phyloP scores from a whole-genome alignment of 495 filamentous ascomycete genomes.

The Penicillium bialowiezense region DNA sequence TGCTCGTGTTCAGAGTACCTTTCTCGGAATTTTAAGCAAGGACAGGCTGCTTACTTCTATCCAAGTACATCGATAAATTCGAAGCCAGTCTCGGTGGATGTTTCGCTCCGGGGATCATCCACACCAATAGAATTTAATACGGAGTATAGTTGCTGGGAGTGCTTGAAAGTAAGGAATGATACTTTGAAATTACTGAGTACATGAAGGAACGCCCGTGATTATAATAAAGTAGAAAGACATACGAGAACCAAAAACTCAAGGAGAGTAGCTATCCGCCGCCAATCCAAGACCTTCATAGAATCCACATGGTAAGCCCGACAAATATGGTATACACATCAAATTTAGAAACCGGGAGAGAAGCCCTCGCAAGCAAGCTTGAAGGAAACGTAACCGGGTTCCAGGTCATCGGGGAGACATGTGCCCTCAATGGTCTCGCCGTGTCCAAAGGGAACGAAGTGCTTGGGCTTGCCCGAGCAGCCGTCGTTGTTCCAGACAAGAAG shows the following conservation, averaged over 20 bases:
- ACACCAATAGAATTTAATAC: too few species aligned
- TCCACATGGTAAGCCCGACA: neutral
- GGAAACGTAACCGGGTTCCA: slow-evolving; percentile 21
- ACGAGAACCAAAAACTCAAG: neutral
- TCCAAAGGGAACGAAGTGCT: slow-evolving; percentile 17
- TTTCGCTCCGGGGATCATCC: too few species aligned
- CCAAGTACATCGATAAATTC: too few species aligned
- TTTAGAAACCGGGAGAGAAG: slow-evolving; percentile 2
- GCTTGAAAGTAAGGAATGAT: too few species aligned
- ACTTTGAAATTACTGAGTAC: neutral
- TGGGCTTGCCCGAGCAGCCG: slow-evolving; percentile 18
- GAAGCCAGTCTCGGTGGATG: too few species aligned
- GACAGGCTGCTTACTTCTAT: too few species aligned
- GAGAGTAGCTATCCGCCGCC: slow-evolving; percentile 1
- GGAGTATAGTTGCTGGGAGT: too few species aligned
- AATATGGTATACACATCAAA: neutral
- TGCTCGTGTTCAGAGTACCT: too few species aligned
- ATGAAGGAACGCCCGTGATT: neutral
- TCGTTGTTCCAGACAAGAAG: slow-evolving; percentile 25
- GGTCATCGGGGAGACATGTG: slow-evolving; percentile 19
- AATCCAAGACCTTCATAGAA: slow-evolving; percentile 1
- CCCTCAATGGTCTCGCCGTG: slow-evolving; percentile 14
- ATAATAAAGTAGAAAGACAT: neutral
- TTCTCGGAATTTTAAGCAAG: too few species aligned
- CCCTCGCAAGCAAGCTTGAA: slow-evolving; percentile 19